phyloP scores from a whole-genome alignment of 192 early-diverging fungal species.

The Tieghemiomyces parasiticus region DNA sequence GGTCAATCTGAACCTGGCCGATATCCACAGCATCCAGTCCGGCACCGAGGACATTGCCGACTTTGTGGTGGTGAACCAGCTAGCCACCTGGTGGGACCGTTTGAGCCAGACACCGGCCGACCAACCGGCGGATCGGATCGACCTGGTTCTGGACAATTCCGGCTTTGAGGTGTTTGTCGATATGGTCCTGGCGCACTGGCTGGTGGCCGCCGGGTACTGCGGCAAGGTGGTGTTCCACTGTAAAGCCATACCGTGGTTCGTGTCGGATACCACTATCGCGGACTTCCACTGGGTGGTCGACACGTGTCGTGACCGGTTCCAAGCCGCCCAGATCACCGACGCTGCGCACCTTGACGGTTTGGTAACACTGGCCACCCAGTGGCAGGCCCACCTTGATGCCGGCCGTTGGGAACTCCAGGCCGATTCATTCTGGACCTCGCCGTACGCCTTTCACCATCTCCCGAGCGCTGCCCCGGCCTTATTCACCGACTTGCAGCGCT shows the following conservation, averaged over 20 bases:
- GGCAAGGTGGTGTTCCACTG: slow-evolving; percentile 60
- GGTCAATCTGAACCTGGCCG: slow-evolving; percentile 45
- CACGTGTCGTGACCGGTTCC: slow-evolving; percentile 19
- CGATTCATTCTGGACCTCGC: slow-evolving; percentile 78
- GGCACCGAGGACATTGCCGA: slow-evolving; percentile 26
- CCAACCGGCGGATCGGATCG: slow-evolving; percentile 41
- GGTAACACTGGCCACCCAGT: slow-evolving; percentile 35
- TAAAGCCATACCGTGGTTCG: slow-evolving; percentile 92
- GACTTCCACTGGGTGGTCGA: slow-evolving; percentile 67
- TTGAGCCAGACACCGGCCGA: slow-evolving; percentile 30
- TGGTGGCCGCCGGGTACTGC: slow-evolving; percentile 51
- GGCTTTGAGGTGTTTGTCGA: slow-evolving; percentile 89
- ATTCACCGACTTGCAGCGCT: slow-evolving; percentile 36
- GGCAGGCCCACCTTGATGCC: slow-evolving; percentile 44
- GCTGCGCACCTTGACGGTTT: slow-evolving; percentile 22
- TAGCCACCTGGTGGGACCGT: slow-evolving; percentile 41
- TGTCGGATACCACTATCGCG: slow-evolving; percentile 71
- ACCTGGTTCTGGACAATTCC: slow-evolving; percentile 82
- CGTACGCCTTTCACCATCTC: slow-evolving; percentile 68
- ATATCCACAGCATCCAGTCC: slow-evolving; percentile 53
- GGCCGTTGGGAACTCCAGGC: slow-evolving; percentile 50
- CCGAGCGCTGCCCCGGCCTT: slow-evolving; percentile 45
- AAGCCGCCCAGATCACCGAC: slow-evolving; percentile 15
- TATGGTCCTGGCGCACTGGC: slow-evolving; percentile 71
- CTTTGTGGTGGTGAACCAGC: slow-evolving; percentile 58